Evolutionary conservation across 2,329 filamentous ascomycete species (phyloP), one percentile per base, ranked within the genome.

Genomic region (Elsinoe arachidis): DNA sequence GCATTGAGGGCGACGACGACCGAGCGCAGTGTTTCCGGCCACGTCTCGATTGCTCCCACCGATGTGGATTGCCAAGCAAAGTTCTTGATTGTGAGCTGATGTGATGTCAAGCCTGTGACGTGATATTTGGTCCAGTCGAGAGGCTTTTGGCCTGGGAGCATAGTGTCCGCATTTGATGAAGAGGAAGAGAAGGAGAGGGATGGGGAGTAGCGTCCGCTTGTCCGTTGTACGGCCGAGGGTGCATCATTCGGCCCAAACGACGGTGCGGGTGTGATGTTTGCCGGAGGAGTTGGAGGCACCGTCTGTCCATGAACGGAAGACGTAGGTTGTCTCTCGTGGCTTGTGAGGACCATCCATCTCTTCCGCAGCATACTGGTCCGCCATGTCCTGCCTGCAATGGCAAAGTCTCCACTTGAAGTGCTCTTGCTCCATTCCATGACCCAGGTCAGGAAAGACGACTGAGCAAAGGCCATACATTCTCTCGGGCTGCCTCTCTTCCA

Each of bases 291-390:
- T n/a, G 41, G 55, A 34, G 55, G 56, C 10, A 55, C 51, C 12
- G 38, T 9, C 12, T 47, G 23, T 11, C n/a, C 12, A 35, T 58
- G 21, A 14, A 35, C n/a, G 4, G n/a, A 14, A 9, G 38, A 47
- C 17, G 37, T 39, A 30, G 14, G 3, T 26, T 46, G 33, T 12
- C 56, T 37, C 47, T 46, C 49, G 33, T 46, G 26, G n/a, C 68
- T 68, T 51, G 67, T 69, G n/a, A 70, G 58, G n/a, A 69, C 61
- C 14, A 58, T 61, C 41, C 61, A 65, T 52, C 65, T 64, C 17
- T 62, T 60, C 3, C 62, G 59, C 0, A 70, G 21, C 1, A 55
- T 58, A n/a, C 38, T 56, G 2, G 41, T 47, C 17, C 54, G 33
- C 54, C 54, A 56, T 26, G 54, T 56, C 19, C 54, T 46, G 5